A percentile compares a stretch with the other conserved stretches of the same genome.
Conservation (phyloP, 257 asterid species). For the Sherardia arvensis region DNA sequence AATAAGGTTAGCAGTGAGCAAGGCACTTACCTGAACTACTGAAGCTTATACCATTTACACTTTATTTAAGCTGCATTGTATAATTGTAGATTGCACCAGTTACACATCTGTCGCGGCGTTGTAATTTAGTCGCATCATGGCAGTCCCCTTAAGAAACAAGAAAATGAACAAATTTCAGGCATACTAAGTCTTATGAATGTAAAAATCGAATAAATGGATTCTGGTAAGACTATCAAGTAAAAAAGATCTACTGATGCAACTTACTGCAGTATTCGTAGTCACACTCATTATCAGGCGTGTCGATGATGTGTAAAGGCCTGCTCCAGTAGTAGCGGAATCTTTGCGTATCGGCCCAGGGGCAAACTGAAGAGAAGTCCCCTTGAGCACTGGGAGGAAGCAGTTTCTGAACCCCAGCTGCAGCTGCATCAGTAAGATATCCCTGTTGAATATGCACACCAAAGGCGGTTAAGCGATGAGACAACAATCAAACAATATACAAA, state of each 20-base stretch:
- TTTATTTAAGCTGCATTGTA: slow-evolving; percentile 61
- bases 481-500: neutral
- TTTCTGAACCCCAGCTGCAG: slow-evolving; percentile 47
- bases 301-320: slow-evolving; percentile 61
- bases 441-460: slow-evolving; percentile 8
- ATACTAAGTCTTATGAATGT: no score
- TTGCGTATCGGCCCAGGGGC: slow-evolving; percentile 82
- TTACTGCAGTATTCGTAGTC: slow-evolving; percentile 85
- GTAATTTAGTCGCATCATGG: slow-evolving; percentile 58
- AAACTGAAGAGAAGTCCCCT: slow-evolving; percentile 80
- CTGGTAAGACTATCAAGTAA: neutral
- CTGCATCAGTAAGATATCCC: slow-evolving; percentile 70
- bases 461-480: no score
- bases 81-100: slow-evolving; percentile 92
- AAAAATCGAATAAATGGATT: no score
- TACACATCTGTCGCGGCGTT: slow-evolving; percentile 65
- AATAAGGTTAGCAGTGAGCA: neutral
- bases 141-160: slow-evolving; percentile 65
- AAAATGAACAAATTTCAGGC: no score
- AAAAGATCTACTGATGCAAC: slow-evolving; percentile 10
- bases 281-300: slow-evolving; percentile 92
- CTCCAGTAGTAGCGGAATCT: slow-evolving; percentile 74
- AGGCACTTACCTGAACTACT: slow-evolving; percentile 44
- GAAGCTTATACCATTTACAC: slow-evolving; percentile 26
- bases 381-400: slow-evolving; percentile 82